Percentiles rank a stretch among this genome's conserved stretches.
Evolutionary conservation across 176 grass and related monocot species (phyloP).

Genomic region (Hsuehochloa calcarea): DNA sequence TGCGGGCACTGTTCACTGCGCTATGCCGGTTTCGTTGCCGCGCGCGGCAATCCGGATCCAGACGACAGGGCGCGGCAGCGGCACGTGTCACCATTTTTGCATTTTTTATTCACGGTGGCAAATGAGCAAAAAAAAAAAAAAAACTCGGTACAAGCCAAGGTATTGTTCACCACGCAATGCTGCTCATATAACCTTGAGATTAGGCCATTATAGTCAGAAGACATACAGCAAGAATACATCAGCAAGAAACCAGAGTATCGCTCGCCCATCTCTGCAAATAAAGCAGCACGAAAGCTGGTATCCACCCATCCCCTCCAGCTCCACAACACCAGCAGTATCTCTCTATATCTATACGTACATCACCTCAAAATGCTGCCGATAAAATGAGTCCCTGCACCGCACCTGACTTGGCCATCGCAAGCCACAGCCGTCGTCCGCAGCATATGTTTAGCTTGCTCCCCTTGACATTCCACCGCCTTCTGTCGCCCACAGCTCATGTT

Average conservation of each 20-base stretch:
- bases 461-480: neutral
- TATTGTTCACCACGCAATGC: slow-evolving; percentile 19
- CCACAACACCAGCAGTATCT: slow-evolving; percentile 26
- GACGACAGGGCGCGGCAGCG: too few species aligned
- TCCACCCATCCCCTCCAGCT: slow-evolving; percentile 9
- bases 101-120: too few species aligned
- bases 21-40: too few species aligned
- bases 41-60: too few species aligned
- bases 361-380: slow-evolving; percentile 15
- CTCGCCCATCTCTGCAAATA: slow-evolving; percentile 31
- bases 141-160: neutral
- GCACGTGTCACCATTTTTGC: too few species aligned
- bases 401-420: neutral
- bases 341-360: slow-evolving; percentile 44
- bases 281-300: slow-evolving; percentile 37
- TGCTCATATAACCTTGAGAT: slow-evolving; percentile 39
- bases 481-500: neutral
- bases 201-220: slow-evolving; percentile 28
- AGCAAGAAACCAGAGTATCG: slow-evolving; percentile 1
- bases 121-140: too few species aligned
- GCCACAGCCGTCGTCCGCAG: neutral
- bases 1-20: too few species aligned
- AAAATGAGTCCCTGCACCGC: neutral
- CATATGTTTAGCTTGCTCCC: slow-evolving; percentile 5
- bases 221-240: slow-evolving; percentile 35